Evolutionary conservation across 2,329 filamentous ascomycete species (phyloP), one percentile per base, ranked within the genome.

Genomic region (Aplosporella prunicola): DNA sequence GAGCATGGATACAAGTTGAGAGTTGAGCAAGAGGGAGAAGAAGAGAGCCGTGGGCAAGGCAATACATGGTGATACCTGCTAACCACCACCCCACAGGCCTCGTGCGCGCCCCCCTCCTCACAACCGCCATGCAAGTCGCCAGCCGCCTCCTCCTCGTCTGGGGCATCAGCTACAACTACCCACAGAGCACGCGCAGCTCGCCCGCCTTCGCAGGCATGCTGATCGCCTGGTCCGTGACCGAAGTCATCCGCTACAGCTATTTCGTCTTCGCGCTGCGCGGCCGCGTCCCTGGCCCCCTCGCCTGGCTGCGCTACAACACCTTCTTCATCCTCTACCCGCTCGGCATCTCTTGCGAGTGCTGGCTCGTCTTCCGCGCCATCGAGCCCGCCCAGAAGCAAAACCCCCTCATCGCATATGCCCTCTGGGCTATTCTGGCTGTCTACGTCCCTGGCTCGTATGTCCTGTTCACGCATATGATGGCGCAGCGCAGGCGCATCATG

Each of bases 401-500:
- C 52, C 66, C 56, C 45, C 63, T 61, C 51, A 76, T 69, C 51
- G 72, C 71, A 38, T 79, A 69, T 51, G 66, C 71, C 38, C 62
- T 89, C 49, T 75, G 76, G 51, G 68, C 62, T 5, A 72, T 89
- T 23, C 52, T 94, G 50, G 70, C 72, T 5, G 69, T 85, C 39
- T 95, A 94, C 60, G 72, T 93, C 29, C 87, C 87, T 29, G 82
- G 66, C 53, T 75, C 83, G 4, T 93, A 91, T 52, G 73, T 93
- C 39, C 64, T 96, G 41, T 96, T 91, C 57, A 86, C 83, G 15
- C 83, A 98, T 62, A 96, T 98, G 91, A 84, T 96, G 70, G 71
- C 72, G 44, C 91, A 98, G 71, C 72, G 89, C 49, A 72, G 76
- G 47, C 93, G 86, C 72, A 76, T 89, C 37, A 67, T 86, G 66